Evolutionary conservation across 306 rosid genomes (phyloP).

Genomic region (Cucumis sativus): DNA sequence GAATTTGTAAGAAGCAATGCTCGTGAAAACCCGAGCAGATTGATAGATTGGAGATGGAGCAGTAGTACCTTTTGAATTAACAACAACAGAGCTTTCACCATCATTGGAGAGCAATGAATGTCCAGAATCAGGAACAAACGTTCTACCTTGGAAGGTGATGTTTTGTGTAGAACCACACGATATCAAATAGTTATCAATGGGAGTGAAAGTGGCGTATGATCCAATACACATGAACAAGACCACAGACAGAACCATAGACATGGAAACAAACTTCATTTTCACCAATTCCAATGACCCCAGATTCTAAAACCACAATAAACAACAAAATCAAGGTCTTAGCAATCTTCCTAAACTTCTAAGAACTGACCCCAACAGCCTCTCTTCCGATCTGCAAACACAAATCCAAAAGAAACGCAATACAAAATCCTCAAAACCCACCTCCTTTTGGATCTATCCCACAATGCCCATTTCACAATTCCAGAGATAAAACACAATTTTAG

Average conservation of each 20-base stretch:
- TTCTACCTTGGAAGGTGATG: conserved; percentile 52
- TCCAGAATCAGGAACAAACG: conserved; percentile 64
- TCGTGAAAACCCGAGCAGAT: conserved; percentile 61
- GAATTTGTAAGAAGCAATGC: conserved; percentile 51
- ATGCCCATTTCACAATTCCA: background rate
- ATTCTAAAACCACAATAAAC: conserved; percentile 1
- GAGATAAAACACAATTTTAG: background rate
- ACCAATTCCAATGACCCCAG: conserved; percentile 12
- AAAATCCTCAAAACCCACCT: conserved; percentile 14
- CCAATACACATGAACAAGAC: conserved; percentile 22
- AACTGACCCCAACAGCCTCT: background rate
- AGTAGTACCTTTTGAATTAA: conserved; percentile 32
- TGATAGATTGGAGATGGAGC: conserved; percentile 56
- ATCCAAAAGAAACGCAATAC: conserved; percentile 7
- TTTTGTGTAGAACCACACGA: conserved; percentile 67
- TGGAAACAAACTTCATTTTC: conserved; percentile 38
- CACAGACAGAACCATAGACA: conserved; percentile 25
- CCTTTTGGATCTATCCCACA: conserved; percentile 18
- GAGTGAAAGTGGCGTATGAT: conserved; percentile 44
- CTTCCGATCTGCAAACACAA: conserved; percentile 2
- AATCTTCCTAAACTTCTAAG: background rate
- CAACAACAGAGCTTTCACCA: conserved; percentile 41
- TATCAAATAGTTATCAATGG: conserved; percentile 62
- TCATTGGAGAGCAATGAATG: conserved; percentile 28
- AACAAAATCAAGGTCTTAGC: background rate